These are phyloP conservation scores for Rubia balearica DNA, from an alignment of 305 asterid species.

Conservation along the genomic window DNA sequence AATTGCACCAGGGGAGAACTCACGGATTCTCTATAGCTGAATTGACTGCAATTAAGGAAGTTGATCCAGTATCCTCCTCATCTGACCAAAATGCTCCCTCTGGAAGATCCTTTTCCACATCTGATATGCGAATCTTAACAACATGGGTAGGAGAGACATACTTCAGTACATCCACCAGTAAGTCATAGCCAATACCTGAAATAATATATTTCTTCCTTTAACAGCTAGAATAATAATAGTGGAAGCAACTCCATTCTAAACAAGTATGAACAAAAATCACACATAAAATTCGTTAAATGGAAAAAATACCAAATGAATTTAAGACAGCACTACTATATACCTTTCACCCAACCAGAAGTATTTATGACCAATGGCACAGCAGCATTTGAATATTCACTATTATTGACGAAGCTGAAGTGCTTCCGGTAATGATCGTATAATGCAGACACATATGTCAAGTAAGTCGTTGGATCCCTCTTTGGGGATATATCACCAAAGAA, in stretches of 20 bases:
- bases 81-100: slow-evolving; percentile 77
- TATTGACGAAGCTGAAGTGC: slow-evolving; percentile 24
- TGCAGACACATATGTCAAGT: slow-evolving; percentile 48
- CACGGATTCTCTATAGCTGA: slow-evolving; percentile 86
- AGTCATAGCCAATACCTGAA: slow-evolving; percentile 82
- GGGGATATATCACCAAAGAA: slow-evolving; percentile 91
- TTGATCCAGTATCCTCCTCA: slow-evolving; percentile 34
- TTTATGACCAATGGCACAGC: slow-evolving; percentile 80
- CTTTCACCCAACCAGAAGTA: slow-evolving; percentile 98
- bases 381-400: slow-evolving; percentile 24
- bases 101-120: slow-evolving; percentile 67
- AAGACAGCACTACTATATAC: slow-evolving; percentile 26
- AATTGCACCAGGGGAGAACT: slow-evolving; percentile 16
- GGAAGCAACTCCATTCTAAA: slow-evolving; percentile 6
- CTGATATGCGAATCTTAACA: slow-evolving; percentile 61
- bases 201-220: slow-evolving; percentile 2
- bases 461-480: slow-evolving; percentile 70
- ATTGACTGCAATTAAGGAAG: slow-evolving; percentile 52
- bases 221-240: slow-evolving; percentile 16
- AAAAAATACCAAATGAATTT: slow-evolving; percentile 7
- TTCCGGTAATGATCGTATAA: slow-evolving; percentile 61
- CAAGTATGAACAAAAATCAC: slow-evolving; percentile 5
- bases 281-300: slow-evolving; percentile 9
- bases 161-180: slow-evolving; percentile 69
- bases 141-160: slow-evolving; percentile 73